Evolutionary conservation across 2,329 filamentous ascomycete genomes (phyloP).

Genomic region (Fusarium sp.): DNA sequence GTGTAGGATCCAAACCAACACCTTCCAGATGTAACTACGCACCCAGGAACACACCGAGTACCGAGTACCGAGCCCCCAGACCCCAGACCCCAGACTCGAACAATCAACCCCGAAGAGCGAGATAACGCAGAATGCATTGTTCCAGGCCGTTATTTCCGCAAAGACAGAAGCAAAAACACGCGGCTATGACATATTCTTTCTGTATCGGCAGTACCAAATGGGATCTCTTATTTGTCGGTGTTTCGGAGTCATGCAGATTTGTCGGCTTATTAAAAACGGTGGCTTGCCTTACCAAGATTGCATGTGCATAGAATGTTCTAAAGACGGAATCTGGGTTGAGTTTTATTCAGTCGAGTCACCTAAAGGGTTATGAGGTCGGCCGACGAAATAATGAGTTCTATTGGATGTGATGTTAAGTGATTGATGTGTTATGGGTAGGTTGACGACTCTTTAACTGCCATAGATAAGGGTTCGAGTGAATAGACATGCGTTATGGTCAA

Average conservation of each 20-base stretch:
- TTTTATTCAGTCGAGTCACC: not conserved
- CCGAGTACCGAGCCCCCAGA: not conserved
- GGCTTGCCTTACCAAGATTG: slow-evolving; percentile 37
- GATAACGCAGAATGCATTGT: not conserved
- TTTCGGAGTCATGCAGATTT: slow-evolving; percentile 6
- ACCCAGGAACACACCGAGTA: no score
- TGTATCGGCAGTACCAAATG: not conserved
- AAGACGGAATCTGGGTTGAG: not conserved
- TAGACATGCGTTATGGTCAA: no score
- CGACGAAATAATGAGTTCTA: slow-evolving; percentile 1
- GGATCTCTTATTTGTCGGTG: slow-evolving; percentile 3
- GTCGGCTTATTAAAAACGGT: slow-evolving; percentile 23
- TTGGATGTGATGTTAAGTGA: not conserved
- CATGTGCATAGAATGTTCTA: slow-evolving; percentile 9
- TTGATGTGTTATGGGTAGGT: not conserved
- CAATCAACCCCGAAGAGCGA: slow-evolving; percentile 3
- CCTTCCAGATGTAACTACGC: not conserved
- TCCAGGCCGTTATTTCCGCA: not conserved
- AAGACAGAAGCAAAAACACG: not conserved
- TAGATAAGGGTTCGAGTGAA: no score
- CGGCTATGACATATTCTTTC: not conserved
- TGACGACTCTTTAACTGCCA: no score
- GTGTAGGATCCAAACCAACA: not conserved
- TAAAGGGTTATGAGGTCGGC: slow-evolving; percentile 7
- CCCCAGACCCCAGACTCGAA: not conserved